Conservation (phyloP, 2,329 filamentous ascomycete genomes). For the Talaromyces sp. region DNA sequence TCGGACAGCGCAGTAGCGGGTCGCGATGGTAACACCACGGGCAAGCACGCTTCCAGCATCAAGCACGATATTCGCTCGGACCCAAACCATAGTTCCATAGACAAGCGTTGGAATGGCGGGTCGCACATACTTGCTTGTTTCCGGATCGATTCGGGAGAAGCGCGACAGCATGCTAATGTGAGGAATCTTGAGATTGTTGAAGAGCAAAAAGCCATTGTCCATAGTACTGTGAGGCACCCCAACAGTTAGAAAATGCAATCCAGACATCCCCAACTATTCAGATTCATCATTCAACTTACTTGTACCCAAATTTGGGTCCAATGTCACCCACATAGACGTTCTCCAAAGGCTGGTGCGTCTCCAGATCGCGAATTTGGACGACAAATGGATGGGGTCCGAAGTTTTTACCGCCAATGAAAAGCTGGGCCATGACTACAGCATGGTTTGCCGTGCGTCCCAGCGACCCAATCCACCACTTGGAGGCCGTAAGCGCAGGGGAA, state of each 20-base stretch:
- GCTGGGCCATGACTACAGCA: slow-evolving; percentile 73
- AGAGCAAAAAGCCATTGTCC: slow-evolving; percentile 66
- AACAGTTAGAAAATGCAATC: slow-evolving; percentile 36
- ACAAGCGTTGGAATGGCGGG: not conserved
- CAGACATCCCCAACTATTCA: slow-evolving; percentile 38
- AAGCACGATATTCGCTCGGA: slow-evolving; percentile 7
- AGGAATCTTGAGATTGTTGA: slow-evolving; percentile 71
- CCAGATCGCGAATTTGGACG: slow-evolving; percentile 65
- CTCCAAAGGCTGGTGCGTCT: slow-evolving; percentile 64
- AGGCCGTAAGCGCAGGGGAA: slow-evolving; percentile 67
- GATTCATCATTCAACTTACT: not conserved
- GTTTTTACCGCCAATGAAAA: slow-evolving; percentile 62
- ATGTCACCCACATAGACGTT: slow-evolving; percentile 74
- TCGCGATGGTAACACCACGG: slow-evolving; percentile 6
- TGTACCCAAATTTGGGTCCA: slow-evolving; percentile 62
- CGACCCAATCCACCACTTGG: slow-evolving; percentile 83
- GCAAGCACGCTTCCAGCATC: slow-evolving; percentile 7
- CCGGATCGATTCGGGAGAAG: slow-evolving; percentile 1
- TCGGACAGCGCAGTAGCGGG: slow-evolving; percentile 10
- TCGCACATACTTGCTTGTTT: not conserved
- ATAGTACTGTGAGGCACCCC: not conserved
- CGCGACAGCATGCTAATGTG: slow-evolving; percentile 65
- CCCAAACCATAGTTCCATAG: slow-evolving; percentile 10
- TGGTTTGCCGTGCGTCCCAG: slow-evolving; percentile 71
- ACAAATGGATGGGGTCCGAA: slow-evolving; percentile 75